A percentile compares a stretch with the other conserved stretches of the same genome.
These are phyloP conservation scores for Pseudogymnoascus sp. DNA, from an alignment of 2,329 filamentous ascomycete genomes.

Conservation along the genomic window DNA sequence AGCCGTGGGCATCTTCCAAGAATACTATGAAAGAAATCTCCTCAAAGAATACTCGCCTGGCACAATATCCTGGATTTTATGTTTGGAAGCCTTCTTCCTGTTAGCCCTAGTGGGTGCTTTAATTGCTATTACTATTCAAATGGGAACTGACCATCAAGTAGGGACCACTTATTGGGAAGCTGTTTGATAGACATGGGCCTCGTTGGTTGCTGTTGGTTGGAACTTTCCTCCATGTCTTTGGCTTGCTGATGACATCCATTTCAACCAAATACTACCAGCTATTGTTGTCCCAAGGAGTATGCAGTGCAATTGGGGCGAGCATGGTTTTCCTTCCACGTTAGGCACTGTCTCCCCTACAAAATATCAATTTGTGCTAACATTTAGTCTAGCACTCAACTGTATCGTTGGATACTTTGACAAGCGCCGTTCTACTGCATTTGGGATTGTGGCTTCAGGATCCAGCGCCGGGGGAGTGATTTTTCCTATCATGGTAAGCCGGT, in stretches of 20 bases:
- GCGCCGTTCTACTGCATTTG: constrained; percentile 35
- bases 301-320: constrained; percentile 34
- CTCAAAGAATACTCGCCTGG: constrained; percentile 40
- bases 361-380: background rate
- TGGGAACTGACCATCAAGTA: background rate
- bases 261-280: constrained; percentile 31
- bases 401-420: constrained; percentile 20
- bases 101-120: constrained; percentile 36
- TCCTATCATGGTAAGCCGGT: constrained; percentile 47
- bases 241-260: constrained; percentile 30
- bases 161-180: constrained; percentile 41
- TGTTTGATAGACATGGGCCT: constrained; percentile 55
- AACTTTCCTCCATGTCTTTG: constrained; percentile 25
- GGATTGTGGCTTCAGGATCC: constrained; percentile 37
- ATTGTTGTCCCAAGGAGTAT: constrained; percentile 33
- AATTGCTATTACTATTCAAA: background rate
- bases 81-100: constrained; percentile 43
- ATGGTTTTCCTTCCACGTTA: constrained; percentile 26
- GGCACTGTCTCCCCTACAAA: background rate
- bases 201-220: constrained; percentile 39
- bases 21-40: constrained; percentile 44
- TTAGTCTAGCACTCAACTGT: constrained; percentile 31
- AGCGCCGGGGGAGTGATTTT: constrained; percentile 47
- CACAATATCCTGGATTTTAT: constrained; percentile 50
- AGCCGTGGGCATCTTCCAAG: constrained; percentile 45